Evolutionary conservation across 2,329 filamentous ascomycete genomes (phyloP).

Genomic region (Ophiostoma triangulosporum): DNA sequence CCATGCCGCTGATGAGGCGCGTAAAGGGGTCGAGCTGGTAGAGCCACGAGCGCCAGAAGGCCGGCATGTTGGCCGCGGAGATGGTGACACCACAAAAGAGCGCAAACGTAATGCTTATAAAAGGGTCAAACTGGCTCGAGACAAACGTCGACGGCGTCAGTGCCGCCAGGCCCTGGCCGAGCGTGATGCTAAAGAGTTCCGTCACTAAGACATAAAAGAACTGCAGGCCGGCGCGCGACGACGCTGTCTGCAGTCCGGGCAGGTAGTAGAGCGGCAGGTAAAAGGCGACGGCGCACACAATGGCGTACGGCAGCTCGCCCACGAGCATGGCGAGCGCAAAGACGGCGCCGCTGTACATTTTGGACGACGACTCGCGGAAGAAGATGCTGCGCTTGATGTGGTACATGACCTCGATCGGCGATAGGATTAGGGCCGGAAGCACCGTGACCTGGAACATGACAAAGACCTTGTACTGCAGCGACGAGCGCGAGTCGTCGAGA

Average conservation of each 20-base stretch:
- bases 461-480: conserved; percentile 76
- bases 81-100: conserved; percentile 84
- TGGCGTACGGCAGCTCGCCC: conserved; percentile 71
- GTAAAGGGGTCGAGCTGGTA: conserved; percentile 78
- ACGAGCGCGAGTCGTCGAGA: conserved; percentile 60
- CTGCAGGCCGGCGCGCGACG: conserved; percentile 64
- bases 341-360: conserved; percentile 71
- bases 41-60: conserved; percentile 67
- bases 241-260: conserved; percentile 52
- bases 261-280: conserved; percentile 79
- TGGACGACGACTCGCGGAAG: conserved; percentile 73
- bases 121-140: conserved; percentile 66
- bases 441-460: conserved; percentile 84
- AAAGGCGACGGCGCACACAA: conserved; percentile 68
- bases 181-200: conserved; percentile 69
- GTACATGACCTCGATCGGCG: conserved; percentile 75
- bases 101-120: conserved; percentile 68
- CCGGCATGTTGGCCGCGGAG: conserved; percentile 61
- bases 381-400: conserved; percentile 67
- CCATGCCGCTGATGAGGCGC: conserved; percentile 65
- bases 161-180: conserved; percentile 64
- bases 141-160: conserved; percentile 70
- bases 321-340: conserved; percentile 69
- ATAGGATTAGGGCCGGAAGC: conserved; percentile 68
- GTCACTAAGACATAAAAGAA: conserved; percentile 77